These are phyloP conservation scores for Arthrobotrys iridis DNA, from an alignment of 2,329 filamentous ascomycete genomes.

Conservation along the genomic window DNA sequence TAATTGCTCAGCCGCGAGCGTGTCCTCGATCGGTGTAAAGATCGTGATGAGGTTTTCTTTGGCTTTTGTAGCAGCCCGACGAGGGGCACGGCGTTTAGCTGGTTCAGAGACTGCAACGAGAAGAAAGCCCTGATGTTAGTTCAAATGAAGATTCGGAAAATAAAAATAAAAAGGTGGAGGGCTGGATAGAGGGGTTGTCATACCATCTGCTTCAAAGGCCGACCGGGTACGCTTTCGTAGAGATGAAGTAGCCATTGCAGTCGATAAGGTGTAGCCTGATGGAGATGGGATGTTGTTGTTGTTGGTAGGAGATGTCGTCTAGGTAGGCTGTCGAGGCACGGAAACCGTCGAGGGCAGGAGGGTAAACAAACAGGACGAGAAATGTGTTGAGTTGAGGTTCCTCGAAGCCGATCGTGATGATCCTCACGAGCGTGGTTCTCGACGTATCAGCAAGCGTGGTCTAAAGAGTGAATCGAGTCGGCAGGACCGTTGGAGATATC, in stretches of 20 bases:
- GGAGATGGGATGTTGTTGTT: slow-evolving; percentile 3
- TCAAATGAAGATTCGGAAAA: not conserved
- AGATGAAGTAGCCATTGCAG: slow-evolving; percentile 29
- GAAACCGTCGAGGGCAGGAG: not conserved
- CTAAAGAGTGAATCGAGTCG: slow-evolving; percentile 1
- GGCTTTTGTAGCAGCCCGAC: slow-evolving; percentile 31
- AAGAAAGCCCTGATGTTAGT: not conserved
- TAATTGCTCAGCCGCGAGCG: not conserved
- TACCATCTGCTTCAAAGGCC: slow-evolving; percentile 47
- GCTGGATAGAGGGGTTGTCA: not conserved
- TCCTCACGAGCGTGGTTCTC: slow-evolving; percentile 18
- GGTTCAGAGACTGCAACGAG: slow-evolving; percentile 5
- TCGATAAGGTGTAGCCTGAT: not conserved
- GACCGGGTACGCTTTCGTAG: slow-evolving; percentile 44
- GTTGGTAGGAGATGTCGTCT: not conserved
- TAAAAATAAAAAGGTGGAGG: not conserved
- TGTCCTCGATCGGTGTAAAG: slow-evolving; percentile 26
- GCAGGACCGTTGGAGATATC: not conserved
- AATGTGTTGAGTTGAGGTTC: slow-evolving; percentile 47
- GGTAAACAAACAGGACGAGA: slow-evolving; percentile 46
- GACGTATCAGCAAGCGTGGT: not conserved
- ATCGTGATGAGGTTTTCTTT: slow-evolving; percentile 48
- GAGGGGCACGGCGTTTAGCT: slow-evolving; percentile 45
- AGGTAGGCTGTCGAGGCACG: not conserved
- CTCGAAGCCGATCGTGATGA: slow-evolving; percentile 13